Evolutionary conservation across 768 basidiomycete genomes (phyloP), one percentile per base, ranked within the genome.

Genomic region (Hygrophorus pudorinus): DNA sequence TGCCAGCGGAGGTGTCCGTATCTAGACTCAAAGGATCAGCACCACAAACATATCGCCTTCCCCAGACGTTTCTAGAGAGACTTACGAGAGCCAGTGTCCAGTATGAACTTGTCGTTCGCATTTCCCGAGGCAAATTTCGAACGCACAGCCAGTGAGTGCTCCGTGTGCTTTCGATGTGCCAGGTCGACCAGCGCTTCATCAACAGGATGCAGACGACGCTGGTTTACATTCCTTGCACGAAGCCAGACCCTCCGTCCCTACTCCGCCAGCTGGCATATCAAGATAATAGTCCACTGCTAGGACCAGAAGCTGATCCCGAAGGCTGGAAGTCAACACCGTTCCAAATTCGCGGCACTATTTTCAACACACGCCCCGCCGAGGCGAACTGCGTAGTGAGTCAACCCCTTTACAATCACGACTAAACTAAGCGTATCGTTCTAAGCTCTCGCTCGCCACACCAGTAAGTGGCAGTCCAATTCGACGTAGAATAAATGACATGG

Each of bases 381-480:
- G 52, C 64, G 11, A 55, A 51, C 35, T 67, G 62, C 49, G 56
- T 48, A 9, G 69, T 70, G 51, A 47, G 66, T 34, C 38, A 18
- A 18, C 13, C 13, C 41, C 32, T 36, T 21, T 48, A 17, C n/a
- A 41, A 29, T n/a, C 14, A 21, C 41, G 14, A 42, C 21, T 44
- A 29, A 48, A 31, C 41, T 45, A 41, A 21, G 41, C 38, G 34
- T n/a, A n/a, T 16, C 18, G 5, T 28, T 38, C 46, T 2, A 33
- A 71, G 65, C 50, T 71, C 21, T 67, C 55, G 21, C 52, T 70
- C 27, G 63, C 66, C 12, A 67, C 62, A 46, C 68, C 68, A 27
- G 68, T 70, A 31, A 49, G 64, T 53, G 14, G 4, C 6, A 16
- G 14, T 17, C 20, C 39, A 38, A 27, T 21, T 39, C 21, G 12